phyloP scores from a whole-genome alignment of 768 basidiomycete genomes.

The Suillus variegatus region DNA sequence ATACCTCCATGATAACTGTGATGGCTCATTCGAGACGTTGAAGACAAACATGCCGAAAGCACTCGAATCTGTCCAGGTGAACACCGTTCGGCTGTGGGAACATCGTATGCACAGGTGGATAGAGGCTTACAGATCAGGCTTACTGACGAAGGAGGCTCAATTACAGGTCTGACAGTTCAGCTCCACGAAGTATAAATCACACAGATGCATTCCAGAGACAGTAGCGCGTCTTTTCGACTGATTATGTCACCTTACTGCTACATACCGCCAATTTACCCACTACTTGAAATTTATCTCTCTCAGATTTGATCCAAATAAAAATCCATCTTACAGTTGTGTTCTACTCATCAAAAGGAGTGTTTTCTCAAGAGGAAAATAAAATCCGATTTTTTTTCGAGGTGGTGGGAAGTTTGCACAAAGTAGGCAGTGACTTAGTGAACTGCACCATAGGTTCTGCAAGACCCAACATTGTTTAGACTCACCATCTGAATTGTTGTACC shows the following conservation, averaged over 20 bases:
- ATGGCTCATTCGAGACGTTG: slow-evolving; percentile 26
- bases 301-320: slow-evolving; percentile 6
- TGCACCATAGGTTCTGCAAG: slow-evolving; percentile 14
- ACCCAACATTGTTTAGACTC: no score
- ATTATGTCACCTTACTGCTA: background rate
- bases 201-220: background rate
- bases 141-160: slow-evolving; percentile 18
- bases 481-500: no score
- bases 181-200: slow-evolving; percentile 16
- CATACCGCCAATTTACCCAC: background rate
- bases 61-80: slow-evolving; percentile 16
- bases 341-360: slow-evolving; percentile 3
- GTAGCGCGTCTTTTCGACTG: background rate
- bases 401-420: slow-evolving; percentile 14
- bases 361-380: slow-evolving; percentile 15
- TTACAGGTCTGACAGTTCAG: slow-evolving; percentile 13
- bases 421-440: slow-evolving; percentile 14
- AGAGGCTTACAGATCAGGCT: slow-evolving; percentile 13
- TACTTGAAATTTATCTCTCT: background rate
- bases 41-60: slow-evolving; percentile 25
- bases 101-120: slow-evolving; percentile 19
- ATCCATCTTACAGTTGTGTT: slow-evolving; percentile 8
- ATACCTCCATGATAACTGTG: slow-evolving; percentile 21
- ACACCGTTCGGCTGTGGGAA: slow-evolving; percentile 17
- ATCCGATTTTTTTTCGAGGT: slow-evolving; percentile 8